Conservation (phyloP, 2,329 filamentous ascomycete genomes). For the Nannizziopsis arthrosporioides region DNA sequence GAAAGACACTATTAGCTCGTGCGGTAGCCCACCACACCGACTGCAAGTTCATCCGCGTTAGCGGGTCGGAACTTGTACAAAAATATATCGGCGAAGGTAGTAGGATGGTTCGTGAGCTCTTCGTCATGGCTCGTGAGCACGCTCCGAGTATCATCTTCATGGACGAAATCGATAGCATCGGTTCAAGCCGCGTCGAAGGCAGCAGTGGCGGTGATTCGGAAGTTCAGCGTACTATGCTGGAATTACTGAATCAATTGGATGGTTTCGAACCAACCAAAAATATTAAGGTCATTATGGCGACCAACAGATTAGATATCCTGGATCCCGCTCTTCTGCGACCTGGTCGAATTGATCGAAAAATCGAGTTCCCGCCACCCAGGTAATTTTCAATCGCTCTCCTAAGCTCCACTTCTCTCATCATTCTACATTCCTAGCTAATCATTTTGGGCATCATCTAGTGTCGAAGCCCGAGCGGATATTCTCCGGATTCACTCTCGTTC, state of each 20-base stretch:
- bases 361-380: slow-evolving; percentile 94
- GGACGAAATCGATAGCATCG: slow-evolving; percentile 99
- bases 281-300: slow-evolving; percentile 99
- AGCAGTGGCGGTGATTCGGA: slow-evolving; percentile 93
- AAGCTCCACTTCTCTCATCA: not conserved
- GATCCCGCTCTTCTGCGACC: slow-evolving; percentile 89
- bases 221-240: slow-evolving; percentile 96
- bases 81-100: slow-evolving; percentile 99
- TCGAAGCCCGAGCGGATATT: slow-evolving; percentile 95
- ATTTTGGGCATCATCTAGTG: slow-evolving; percentile 29
- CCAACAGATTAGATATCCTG: slow-evolving; percentile 92
- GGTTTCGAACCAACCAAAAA: slow-evolving; percentile 99
- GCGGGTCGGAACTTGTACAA: slow-evolving; percentile 89
- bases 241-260: slow-evolving; percentile 94
- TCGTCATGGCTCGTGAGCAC: slow-evolving; percentile 98
- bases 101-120: slow-evolving; percentile 95
- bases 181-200: slow-evolving; percentile 90
- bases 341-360: slow-evolving; percentile 97
- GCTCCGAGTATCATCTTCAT: slow-evolving; percentile 99
- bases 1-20: slow-evolving; percentile 88
- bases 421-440: slow-evolving; percentile 8
- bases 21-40: slow-evolving; percentile 97
- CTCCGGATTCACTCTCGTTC: slow-evolving; percentile 92
- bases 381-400: slow-evolving; percentile 22
- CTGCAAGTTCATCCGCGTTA: slow-evolving; percentile 98